Evolutionary conservation across 768 basidiomycete genomes (phyloP).

Genomic region (Auriscalpium orientale): DNA sequence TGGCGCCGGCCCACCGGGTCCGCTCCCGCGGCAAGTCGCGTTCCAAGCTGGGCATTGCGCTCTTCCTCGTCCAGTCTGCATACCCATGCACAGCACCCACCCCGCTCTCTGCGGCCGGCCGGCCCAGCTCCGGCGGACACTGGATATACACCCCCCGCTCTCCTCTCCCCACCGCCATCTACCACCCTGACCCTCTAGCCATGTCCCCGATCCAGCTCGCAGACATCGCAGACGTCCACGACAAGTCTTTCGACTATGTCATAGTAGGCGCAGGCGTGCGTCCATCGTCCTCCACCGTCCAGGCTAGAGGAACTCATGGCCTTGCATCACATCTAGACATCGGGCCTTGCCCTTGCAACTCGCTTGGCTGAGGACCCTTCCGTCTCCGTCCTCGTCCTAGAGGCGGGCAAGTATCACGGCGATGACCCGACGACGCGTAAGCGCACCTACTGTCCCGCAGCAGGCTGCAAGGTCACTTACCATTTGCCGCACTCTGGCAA

Average conservation of each 20-base stretch:
- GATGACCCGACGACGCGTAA: constrained; percentile 8
- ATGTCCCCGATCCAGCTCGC: not conserved
- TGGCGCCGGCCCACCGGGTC: too few relatives aligned
- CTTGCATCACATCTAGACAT: constrained; percentile 6
- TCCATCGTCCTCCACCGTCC: not conserved
- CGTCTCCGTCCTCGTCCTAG: constrained; percentile 27
- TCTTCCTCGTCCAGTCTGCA: too few relatives aligned
- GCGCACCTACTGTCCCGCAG: not conserved
- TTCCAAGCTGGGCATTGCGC: too few relatives aligned
- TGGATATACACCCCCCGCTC: too few relatives aligned
- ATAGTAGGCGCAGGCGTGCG: constrained; percentile 1
- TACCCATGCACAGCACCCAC: too few relatives aligned
- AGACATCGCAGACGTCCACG: not conserved
- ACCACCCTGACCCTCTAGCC: too few relatives aligned
- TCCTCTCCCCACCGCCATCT: too few relatives aligned
- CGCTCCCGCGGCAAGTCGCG: too few relatives aligned
- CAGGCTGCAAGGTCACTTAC: too few relatives aligned
- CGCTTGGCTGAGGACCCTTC: constrained; percentile 27
- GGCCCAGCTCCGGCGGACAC: too few relatives aligned
- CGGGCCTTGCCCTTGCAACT: constrained; percentile 30
- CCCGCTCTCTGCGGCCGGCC: too few relatives aligned
- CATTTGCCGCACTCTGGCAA: not conserved
- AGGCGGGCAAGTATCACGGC: constrained; percentile 15
- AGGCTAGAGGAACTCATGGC: not conserved
- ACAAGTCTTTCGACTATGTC: constrained; percentile 4